Evolutionary conservation across 495 filamentous ascomycete genomes (phyloP).

Genomic region (Xylaria curta): DNA sequence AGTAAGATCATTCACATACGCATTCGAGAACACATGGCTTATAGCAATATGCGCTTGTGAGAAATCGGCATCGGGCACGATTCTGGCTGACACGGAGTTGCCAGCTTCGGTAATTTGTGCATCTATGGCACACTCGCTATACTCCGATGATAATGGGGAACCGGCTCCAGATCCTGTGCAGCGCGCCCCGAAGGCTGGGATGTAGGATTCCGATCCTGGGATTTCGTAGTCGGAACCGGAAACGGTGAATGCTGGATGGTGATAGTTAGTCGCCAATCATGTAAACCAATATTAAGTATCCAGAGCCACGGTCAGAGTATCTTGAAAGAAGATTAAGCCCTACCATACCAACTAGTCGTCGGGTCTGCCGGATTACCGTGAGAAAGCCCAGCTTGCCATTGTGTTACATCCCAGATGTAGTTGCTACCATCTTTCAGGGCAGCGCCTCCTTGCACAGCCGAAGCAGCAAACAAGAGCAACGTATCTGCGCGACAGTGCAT

Average conservation of each 20-base stretch:
- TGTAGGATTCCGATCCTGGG: neutral
- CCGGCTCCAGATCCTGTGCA: constrained; percentile 22
- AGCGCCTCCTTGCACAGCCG: neutral
- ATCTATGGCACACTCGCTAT: constrained; percentile 8
- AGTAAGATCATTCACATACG: neutral
- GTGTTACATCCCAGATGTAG: constrained; percentile 24
- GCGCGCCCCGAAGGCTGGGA: constrained; percentile 22
- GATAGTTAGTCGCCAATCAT: neutral
- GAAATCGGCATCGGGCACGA: constrained; percentile 10
- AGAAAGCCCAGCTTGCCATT: constrained; percentile 28
- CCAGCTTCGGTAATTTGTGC: neutral
- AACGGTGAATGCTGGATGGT: constrained; percentile 14
- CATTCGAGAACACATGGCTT: constrained; percentile 5
- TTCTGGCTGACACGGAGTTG: constrained; percentile 12
- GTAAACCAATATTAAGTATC: neutral
- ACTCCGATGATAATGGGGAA: constrained; percentile 19
- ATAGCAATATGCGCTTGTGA: constrained; percentile 26
- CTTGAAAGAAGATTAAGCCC: neutral
- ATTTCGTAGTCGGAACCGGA: constrained; percentile 1
- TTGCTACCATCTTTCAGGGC: neutral
- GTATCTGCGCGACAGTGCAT: constrained; percentile 5
- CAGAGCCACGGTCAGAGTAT: neutral
- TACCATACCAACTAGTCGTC: constrained; percentile 25
- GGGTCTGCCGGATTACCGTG: constrained; percentile 23
- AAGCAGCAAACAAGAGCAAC: constrained; percentile 9